A percentile compares a stretch with the other conserved stretches of the same genome.
Evolutionary conservation across 805 yeast species (phyloP).

Genomic region (Schwanniomyces polymorphus): DNA sequence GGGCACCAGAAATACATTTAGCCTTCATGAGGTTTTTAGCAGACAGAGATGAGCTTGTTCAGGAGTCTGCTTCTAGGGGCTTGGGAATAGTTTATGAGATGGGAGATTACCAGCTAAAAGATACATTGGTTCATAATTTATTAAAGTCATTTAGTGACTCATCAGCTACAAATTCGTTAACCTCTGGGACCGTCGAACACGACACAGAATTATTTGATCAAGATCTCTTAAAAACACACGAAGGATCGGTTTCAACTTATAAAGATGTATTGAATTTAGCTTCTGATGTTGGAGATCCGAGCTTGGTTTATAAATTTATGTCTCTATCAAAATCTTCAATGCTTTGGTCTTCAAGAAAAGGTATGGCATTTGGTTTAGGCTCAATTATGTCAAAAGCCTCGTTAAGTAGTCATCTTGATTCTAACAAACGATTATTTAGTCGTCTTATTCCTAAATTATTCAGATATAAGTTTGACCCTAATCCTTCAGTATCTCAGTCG

Average conservation of each 20-base stretch:
- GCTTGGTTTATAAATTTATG: constrained; percentile 92
- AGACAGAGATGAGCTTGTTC: constrained; percentile 83
- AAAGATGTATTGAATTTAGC: constrained; percentile 87
- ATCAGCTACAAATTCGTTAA: constrained; percentile 41
- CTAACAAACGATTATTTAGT: constrained; percentile 54
- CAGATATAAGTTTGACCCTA: constrained; percentile 86
- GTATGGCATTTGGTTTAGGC: constrained; percentile 92
- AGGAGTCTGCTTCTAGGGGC: constrained; percentile 91
- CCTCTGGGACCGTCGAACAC: constrained; percentile 68
- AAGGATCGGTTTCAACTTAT: constrained; percentile 86
- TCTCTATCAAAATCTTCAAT: constrained; percentile 84
- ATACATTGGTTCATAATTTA: constrained; percentile 69
- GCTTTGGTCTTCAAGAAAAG: constrained; percentile 89
- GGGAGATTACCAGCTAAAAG: constrained; percentile 68
- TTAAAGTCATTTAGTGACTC: constrained; percentile 78
- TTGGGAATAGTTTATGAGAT: constrained; percentile 76
- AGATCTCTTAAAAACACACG: constrained; percentile 76
- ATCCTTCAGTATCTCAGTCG: constrained; percentile 65
- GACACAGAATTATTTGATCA: constrained; percentile 87
- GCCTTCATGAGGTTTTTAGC: constrained; percentile 77
- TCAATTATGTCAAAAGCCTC: constrained; percentile 78
- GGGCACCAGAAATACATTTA: constrained; percentile 63
- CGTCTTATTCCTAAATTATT: constrained; percentile 78
- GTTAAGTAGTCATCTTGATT: constrained; percentile 57
- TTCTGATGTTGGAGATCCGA: constrained; percentile 93